These are phyloP conservation scores for Boletus calvinii DNA, from an alignment of 1,284 basidiomycete species.

Conservation along the genomic window DNA sequence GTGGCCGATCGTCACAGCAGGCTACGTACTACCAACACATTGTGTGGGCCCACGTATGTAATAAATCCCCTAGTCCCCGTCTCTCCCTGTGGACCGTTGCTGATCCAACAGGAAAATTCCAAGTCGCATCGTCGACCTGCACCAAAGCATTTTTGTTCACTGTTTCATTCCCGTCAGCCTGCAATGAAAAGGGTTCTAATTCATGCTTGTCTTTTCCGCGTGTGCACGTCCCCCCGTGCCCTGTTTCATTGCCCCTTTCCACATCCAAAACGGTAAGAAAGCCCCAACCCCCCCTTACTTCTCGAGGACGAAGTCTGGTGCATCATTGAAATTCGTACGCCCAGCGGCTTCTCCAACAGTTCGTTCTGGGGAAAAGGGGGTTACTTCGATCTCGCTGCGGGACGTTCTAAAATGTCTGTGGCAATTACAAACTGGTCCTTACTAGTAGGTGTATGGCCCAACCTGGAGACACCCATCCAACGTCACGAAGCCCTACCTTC, in stretches of 20 bases:
- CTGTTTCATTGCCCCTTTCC: constrained; percentile 20
- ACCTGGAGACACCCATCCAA: constrained; percentile 5
- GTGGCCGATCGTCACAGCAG: constrained; percentile 29
- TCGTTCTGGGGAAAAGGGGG: constrained; percentile 1
- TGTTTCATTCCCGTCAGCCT: constrained; percentile 27
- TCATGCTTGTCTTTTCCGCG: constrained; percentile 7
- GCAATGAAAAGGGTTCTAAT: constrained; percentile 6
- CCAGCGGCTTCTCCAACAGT: constrained; percentile 7
- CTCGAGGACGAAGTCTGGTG: constrained; percentile 6
- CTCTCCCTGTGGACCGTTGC: background rate
- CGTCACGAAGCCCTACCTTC: constrained; percentile 2
- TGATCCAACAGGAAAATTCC: constrained; percentile 15
- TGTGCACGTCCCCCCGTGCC: constrained; percentile 12
- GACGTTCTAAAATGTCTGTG: constrained; percentile 7
- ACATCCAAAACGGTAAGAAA: constrained; percentile 6
- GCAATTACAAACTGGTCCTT: constrained; percentile 14
- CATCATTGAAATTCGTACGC: constrained; percentile 20
- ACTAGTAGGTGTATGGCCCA: constrained; percentile 6
- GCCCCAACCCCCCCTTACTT: constrained; percentile 1
- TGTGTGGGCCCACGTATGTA: constrained; percentile 23
- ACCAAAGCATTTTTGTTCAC: background rate
- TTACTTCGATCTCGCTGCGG: constrained; percentile 10
- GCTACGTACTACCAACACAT: constrained; percentile 28
- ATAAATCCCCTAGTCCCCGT: constrained; percentile 10
- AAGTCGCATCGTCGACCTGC: constrained; percentile 3